phyloP scores from a whole-genome alignment of 768 basidiomycete genomes.

The Leccinellum albellum region DNA sequence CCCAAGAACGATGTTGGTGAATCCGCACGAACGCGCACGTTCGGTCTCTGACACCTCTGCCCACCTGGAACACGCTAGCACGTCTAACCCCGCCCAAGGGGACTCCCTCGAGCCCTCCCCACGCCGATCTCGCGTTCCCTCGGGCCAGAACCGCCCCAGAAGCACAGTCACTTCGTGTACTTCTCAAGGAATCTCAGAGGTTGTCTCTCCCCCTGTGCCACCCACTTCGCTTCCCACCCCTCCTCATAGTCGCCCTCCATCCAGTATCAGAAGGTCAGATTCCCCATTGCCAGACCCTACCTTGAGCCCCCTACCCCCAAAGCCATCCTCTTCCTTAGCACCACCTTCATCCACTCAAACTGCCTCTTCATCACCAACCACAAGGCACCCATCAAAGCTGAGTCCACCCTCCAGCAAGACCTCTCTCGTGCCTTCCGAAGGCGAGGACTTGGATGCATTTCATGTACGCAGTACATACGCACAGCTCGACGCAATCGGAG shows the following conservation, averaged over 20 bases:
- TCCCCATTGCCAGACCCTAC: constrained; percentile 22
- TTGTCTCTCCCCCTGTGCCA: constrained; percentile 13
- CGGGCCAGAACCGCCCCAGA: constrained; percentile 13
- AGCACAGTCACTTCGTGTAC: constrained; percentile 29
- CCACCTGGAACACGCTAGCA: constrained; percentile 16
- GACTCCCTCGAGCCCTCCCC: constrained; percentile 23
- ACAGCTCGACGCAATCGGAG: constrained; percentile 83
- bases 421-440: constrained; percentile 69
- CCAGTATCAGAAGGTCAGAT: constrained; percentile 21
- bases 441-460: constrained; percentile 78
- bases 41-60: constrained; percentile 24
- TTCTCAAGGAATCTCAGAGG: constrained; percentile 21
- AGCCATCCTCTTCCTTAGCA: constrained; percentile 15
- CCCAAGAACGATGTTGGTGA: constrained; percentile 16
- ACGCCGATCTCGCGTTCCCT: constrained; percentile 25
- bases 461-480: constrained; percentile 88
- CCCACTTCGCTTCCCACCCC: constrained; percentile 24
- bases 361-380: constrained; percentile 25
- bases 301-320: constrained; percentile 16
- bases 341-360: constrained; percentile 38
- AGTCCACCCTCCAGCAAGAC: constrained; percentile 46
- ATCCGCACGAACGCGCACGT: constrained; percentile 18
- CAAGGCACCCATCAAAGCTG: constrained; percentile 26
- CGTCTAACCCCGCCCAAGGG: constrained; percentile 11
- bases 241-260: constrained; percentile 29